Percentiles rank a stretch among this genome's conserved stretches.
Evolutionary conservation across 352 stramenopile genomes (phyloP).

Genomic region (Pythium coloratum): DNA sequence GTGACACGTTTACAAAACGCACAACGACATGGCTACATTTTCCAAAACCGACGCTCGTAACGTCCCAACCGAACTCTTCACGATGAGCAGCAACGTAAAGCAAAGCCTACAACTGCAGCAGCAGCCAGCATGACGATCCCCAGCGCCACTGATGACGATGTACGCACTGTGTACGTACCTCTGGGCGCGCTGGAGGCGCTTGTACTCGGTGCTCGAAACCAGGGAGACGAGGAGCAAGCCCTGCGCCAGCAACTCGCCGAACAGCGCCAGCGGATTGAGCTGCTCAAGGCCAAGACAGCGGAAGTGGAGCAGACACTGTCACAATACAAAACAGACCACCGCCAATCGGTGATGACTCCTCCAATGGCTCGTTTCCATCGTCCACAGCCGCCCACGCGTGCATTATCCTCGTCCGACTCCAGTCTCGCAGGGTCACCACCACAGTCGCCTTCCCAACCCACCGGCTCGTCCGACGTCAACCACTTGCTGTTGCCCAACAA

Average conservation of each 20-base stretch:
- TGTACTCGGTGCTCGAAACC: conserved; percentile 34
- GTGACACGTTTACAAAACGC: neutral
- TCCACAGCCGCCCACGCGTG: neutral
- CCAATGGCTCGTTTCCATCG: neutral
- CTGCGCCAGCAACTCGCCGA: conserved; percentile 40
- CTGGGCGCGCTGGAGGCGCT: conserved; percentile 42
- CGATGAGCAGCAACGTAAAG: neutral
- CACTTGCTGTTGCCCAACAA: conserved; percentile 15
- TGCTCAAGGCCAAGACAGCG: conserved; percentile 39
- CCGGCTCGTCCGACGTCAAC: neutral
- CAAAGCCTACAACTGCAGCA: neutral
- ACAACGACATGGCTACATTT: neutral
- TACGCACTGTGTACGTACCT: conserved; percentile 43
- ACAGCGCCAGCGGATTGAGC: conserved; percentile 34
- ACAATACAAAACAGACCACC: conserved; percentile 50
- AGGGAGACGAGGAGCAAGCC: conserved; percentile 39
- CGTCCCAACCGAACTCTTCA: neutral
- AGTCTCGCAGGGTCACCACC: neutral
- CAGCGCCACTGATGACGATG: neutral
- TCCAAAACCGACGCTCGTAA: neutral
- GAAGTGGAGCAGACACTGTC: conserved; percentile 48
- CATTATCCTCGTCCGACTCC: neutral
- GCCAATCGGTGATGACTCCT: conserved; percentile 34
- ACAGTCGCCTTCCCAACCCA: neutral
- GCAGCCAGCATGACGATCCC: neutral